A percentile compares a stretch with the other conserved stretches of the same genome.
Conservation (phyloP, 768 basidiomycete species). For the Tricholoma furcatifolium region DNA sequence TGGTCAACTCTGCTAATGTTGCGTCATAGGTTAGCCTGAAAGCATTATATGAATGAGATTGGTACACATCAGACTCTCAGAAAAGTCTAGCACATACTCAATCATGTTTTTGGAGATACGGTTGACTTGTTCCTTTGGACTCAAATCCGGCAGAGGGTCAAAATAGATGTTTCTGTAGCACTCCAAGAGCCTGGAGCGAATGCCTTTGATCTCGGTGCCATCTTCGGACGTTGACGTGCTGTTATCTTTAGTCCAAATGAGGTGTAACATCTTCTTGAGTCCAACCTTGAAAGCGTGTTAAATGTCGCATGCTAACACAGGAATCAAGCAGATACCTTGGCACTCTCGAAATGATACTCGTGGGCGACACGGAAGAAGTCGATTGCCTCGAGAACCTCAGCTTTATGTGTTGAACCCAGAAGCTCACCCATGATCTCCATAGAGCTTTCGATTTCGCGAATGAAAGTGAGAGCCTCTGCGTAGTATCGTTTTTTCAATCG, state of each 20-base stretch:
- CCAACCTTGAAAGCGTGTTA: conserved; percentile 53
- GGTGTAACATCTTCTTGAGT: conserved; percentile 93
- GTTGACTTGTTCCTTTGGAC: conserved; percentile 82
- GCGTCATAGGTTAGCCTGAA: conserved; percentile 85
- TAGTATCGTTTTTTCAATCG: conserved; percentile 84
- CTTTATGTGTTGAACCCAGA: conserved; percentile 82
- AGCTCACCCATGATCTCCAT: conserved; percentile 74
- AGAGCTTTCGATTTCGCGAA: conserved; percentile 55
- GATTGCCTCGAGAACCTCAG: conserved; percentile 81
- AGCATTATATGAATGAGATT: not conserved
- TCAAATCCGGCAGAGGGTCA: conserved; percentile 70
- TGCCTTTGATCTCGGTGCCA: conserved; percentile 77
- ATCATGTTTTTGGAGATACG: conserved; percentile 97
- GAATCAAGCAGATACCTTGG: conserved; percentile 49
- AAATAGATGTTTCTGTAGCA: conserved; percentile 89
- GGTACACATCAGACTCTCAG: not conserved
- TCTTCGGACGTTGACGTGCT: conserved; percentile 65
- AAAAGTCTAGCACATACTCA: conserved; percentile 53
- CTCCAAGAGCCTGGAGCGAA: conserved; percentile 84
- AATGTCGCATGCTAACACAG: not conserved
- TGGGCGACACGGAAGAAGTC: conserved; percentile 86
- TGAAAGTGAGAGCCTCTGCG: conserved; percentile 82
- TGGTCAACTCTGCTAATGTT: conserved; percentile 92
- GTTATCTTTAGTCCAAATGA: conserved; percentile 97
- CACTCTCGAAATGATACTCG: conserved; percentile 77